Percentiles rank a stretch among this genome's conserved stretches.
Conservation (phyloP, 169 alveolate genomes). For the Plasmodium vivax region DNA sequence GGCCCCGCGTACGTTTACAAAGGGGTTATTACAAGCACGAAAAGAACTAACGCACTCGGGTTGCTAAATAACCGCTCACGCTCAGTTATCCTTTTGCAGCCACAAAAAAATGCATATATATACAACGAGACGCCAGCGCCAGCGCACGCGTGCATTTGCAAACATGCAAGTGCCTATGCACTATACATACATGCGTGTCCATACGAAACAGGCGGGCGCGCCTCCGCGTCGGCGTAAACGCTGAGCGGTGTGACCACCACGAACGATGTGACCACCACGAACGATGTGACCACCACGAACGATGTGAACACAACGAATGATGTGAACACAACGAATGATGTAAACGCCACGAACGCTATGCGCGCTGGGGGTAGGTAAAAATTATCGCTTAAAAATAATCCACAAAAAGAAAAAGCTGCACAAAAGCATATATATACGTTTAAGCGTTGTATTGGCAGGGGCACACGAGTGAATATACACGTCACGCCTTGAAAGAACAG, state of each 20-base stretch:
- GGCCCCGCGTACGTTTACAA: not conserved
- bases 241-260: not conserved
- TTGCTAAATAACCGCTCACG: not conserved
- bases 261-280: no score
- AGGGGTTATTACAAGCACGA: not conserved
- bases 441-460: not conserved
- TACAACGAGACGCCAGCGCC: not conserved
- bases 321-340: no score
- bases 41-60: not conserved
- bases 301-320: no score
- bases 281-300: no score
- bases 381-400: not conserved
- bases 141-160: not conserved
- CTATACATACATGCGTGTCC: not conserved
- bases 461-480: not conserved
- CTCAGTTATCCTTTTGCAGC: not conserved
- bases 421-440: not conserved
- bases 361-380: no score
- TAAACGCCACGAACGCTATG: not conserved
- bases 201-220: not conserved
- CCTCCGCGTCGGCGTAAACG: not conserved
- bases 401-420: not conserved
- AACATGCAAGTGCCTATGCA: not conserved
- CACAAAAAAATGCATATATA: not conserved
- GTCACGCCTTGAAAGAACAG: not conserved